Evolutionary conservation across 2,329 filamentous ascomycete species (phyloP), one percentile per base, ranked within the genome.

Genomic region (Colletotrichum salicis): DNA sequence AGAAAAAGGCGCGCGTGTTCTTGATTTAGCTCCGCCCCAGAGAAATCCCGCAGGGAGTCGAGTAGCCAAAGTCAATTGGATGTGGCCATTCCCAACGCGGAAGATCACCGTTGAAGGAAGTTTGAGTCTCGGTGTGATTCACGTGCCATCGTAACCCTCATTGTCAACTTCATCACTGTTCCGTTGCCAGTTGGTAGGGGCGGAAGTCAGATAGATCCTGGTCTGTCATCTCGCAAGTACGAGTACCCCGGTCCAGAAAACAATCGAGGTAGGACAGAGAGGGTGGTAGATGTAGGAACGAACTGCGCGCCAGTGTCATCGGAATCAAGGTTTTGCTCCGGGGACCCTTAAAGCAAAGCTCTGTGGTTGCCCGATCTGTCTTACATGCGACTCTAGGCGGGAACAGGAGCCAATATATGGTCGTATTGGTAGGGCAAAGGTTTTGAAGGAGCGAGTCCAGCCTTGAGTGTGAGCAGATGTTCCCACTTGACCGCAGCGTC

Each of bases 401-500:
- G 52, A 64, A 57, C 51, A 41, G 37, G 62, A 35, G 24, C 15
- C n/a, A 51, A 29, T 41, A 15, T 59, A 11, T 58, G 67, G 52
- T 24, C 31, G 33, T 19, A 45, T 65, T 31, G 37, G 24, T n/a
- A 55, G 48, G 41, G 33, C 48, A 41, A 31, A 27, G 24, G 31
- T 24, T 24, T 19, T 15, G 31, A 31, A 41, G 41, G n/a, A 55
- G 27, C 62, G 51, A 37, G 24, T 37, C 31, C 55, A 35, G 48
- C 31, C 37, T 45, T 22, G 33, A 55, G 10, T 22, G 60, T 55
- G 33, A 63, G 58, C 65, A 56, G 58, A 57, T 31, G 60, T 68
- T 57, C 35, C 58, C 48, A 63, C 67, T 65, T 59, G 61, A 41
- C 54, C 65, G 67, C 67, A 61, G 67, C 60, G n/a, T 70, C 61